Base-by-base conservation (phyloP, 192 early-diverging fungal species). In the Backusella psychrophila region DNA sequence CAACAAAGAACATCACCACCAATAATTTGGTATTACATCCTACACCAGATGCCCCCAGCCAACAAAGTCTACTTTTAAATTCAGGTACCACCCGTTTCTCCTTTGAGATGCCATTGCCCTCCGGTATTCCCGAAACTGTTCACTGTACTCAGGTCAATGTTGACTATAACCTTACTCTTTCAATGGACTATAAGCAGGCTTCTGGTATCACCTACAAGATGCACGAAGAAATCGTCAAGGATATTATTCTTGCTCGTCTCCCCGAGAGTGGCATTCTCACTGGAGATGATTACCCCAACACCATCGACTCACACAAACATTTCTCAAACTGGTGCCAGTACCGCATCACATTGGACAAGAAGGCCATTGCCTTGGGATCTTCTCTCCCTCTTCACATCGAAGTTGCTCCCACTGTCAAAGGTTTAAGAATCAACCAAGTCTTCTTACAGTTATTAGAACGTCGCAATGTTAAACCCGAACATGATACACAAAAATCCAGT, bases 21-120 rank as follows among this genome's bases (percentile, higher is more conserved):
- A 69, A 69, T 69, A 39, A 69, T 33, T 69, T 69, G 36, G 67
- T 69, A 39, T 39, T 69, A 17, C 67, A 69, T 36, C 67, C 67
- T 5, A n/a, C 33, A 39, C 36, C 67, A 6, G 56, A 29, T 26
- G 31, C 67, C 36, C 33, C 44, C 19, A 59, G 31, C 33, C 14
- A 23, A 31, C 34, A 19, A 46, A 42, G 23, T n/a, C 17, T 74
- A 14, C 23, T 49, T 35, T 65, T 74, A 52, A 42, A 49, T 23
- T 35, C 53, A 8, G 73, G 73, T 9, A 41, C 73, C 14, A 49
- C 29, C 35, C 34, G 59, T 9, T 76, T 76, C 36, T n/a, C 68
- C 7, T 76, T 76, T 52, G 75, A 76, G 39, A 76, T 76, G 75
- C 75, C 66, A 17, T 70, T 76, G 31, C 71, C 71, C 4, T 26